These are phyloP conservation scores for Verticillium albo-atrum DNA, from an alignment of 2,329 filamentous ascomycete genomes.

Conservation along the genomic window DNA sequence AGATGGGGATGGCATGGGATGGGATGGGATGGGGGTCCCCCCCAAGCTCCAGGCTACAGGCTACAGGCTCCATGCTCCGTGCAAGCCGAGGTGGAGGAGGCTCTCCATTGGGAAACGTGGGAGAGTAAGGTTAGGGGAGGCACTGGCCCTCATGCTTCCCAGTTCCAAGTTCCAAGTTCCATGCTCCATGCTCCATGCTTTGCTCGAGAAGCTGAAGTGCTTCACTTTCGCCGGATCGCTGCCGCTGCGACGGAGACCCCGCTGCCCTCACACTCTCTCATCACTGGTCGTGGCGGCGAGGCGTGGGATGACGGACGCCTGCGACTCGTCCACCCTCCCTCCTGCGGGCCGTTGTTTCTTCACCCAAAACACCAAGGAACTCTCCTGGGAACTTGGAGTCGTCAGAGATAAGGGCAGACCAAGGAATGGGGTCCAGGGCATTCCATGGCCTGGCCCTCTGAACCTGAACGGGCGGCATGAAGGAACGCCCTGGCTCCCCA, in stretches of 20 bases:
- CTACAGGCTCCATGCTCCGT: not conserved
- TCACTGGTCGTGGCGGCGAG: not conserved
- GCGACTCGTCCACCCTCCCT: not conserved
- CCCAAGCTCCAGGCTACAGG: not conserved
- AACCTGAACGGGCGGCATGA: not conserved
- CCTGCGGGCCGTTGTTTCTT: not conserved
- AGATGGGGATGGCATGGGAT: not conserved
- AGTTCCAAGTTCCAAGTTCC: not conserved
- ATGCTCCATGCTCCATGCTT: not conserved
- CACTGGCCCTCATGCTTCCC: not conserved
- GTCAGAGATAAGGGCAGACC: not conserved
- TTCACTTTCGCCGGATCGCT: not conserved
- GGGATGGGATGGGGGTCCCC: slow-evolving; percentile 2
- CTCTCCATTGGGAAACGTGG: not conserved
- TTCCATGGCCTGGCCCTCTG: not conserved
- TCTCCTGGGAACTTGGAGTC: not conserved
- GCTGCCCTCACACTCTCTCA: not conserved
- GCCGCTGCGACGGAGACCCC: not conserved
- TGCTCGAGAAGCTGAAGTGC: not conserved
- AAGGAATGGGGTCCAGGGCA: not conserved
- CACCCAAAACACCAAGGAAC: not conserved
- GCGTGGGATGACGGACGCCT: not conserved
- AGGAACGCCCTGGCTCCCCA: not conserved
- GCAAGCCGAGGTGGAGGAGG: not conserved
- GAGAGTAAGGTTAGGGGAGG: not conserved